Evolutionary conservation across 495 filamentous ascomycete genomes (phyloP).

Genomic region (Chaetomium cochliodes): DNA sequence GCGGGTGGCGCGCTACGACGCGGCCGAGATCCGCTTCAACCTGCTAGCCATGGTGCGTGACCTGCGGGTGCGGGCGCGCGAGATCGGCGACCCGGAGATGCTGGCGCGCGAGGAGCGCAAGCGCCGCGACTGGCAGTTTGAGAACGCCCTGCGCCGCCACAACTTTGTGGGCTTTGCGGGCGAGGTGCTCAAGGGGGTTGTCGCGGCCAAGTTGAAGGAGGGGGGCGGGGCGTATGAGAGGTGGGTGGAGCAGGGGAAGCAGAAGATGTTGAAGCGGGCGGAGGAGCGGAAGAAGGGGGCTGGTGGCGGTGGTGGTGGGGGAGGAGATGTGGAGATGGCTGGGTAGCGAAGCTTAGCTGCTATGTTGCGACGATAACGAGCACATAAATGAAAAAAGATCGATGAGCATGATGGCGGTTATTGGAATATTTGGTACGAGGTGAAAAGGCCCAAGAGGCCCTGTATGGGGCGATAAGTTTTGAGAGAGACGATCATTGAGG

Average conservation of each 20-base stretch:
- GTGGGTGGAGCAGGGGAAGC: conserved; percentile 78
- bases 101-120: conserved; percentile 80
- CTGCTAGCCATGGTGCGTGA: conserved; percentile 89
- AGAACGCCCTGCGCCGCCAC: conserved; percentile 88
- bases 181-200: conserved; percentile 85
- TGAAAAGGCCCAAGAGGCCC: background rate
- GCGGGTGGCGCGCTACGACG: conserved; percentile 81
- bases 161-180: conserved; percentile 97
- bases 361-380: background rate
- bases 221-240: conserved; percentile 65
- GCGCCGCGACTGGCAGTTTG: conserved; percentile 84
- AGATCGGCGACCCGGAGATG: conserved; percentile 78
- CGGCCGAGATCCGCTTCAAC: conserved; percentile 90
- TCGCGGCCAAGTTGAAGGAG: conserved; percentile 62
- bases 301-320: conserved; percentile 35
- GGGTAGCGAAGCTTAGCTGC: conserved; percentile 25
- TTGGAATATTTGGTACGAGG: background rate
- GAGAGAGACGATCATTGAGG: background rate
- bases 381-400: background rate
- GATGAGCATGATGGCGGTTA: background rate
- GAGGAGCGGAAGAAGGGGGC: conserved; percentile 47
- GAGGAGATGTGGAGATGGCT: conserved; percentile 47
- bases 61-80: conserved; percentile 67
- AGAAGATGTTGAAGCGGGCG: conserved; percentile 65
- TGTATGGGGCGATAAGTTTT: background rate